Evolutionary conservation across 1,284 basidiomycete species (phyloP), one percentile per base, ranked within the genome.

Genomic region (Cutaneotrichosporon sp.): DNA sequence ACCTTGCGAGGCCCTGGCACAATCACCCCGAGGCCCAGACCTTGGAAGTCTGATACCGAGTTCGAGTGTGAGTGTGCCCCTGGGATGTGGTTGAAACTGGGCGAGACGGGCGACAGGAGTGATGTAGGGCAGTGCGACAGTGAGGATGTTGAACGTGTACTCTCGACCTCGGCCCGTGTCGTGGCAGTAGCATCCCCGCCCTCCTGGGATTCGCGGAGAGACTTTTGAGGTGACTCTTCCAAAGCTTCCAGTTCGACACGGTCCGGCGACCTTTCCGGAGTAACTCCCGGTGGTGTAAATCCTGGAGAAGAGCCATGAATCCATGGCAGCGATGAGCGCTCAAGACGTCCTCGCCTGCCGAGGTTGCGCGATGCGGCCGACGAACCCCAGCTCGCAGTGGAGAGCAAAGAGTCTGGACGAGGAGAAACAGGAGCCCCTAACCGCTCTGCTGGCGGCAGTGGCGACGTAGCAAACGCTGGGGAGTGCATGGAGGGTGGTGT

Each of bases 341-440:
- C 17, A 8, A 31, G 29, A 2, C 38, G 38, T 8, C 38, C 38
- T 1, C 16, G 20, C 1, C 22, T 16, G 14, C 38, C 22, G 4
- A 16, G n/a, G 22, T n/a, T 10, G 38, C 22, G 38, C 12, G 22
- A 3, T 4, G 27, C 12, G 1, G 19, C 42, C 2, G 27, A 32
- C 27, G 42, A 44, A 12, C 42, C 42, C 42, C 42, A 44, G 42
- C 42, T 44, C 5, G 42, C 42, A 2, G 42, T 44, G 8, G 42
- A 44, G 17, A 44, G 42, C 4, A 44, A 29, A 3, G 42, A 44
- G 27, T 44, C 42, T 3, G 42, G 42, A 1, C 42, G 42, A 2
- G 42, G 27, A 5, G 42, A 32, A 2, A 5, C 12, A 1, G 29
- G 12, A 7, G 29, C 27, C 22, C 12, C 27, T 5, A 39, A 6